Conservation (phyloP, 495 filamentous ascomycete species). For the Corynascus novoguineensis region DNA sequence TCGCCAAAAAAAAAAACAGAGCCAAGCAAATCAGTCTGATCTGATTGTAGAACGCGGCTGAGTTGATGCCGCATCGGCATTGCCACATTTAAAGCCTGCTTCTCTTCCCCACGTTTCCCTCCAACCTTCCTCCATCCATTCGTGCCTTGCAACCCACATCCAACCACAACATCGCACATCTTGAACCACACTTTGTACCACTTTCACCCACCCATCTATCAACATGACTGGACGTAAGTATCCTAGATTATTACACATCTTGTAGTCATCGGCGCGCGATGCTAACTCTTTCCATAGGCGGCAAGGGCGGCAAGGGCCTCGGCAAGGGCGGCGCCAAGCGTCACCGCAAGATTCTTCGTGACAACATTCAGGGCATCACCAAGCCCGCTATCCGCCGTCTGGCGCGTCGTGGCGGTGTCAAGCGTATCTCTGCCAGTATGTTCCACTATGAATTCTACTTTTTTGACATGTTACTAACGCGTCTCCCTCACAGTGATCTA, state of each 20-base stretch:
- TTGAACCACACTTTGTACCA: constrained; percentile 38
- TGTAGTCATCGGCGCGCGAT: constrained; percentile 14
- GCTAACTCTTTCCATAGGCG: constrained; percentile 50
- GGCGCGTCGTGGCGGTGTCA: constrained; percentile 98
- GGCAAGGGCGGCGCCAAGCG: constrained; percentile 84
- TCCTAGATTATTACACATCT: constrained; percentile 16
- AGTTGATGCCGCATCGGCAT: constrained; percentile 23
- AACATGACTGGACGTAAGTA: constrained; percentile 96
- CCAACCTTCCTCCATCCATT: constrained; percentile 24
- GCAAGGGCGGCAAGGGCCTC: constrained; percentile 96
- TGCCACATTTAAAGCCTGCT: constrained; percentile 39
- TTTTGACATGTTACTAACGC: constrained; percentile 30
- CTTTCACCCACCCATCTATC: constrained; percentile 29
- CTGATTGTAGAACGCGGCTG: constrained; percentile 35
- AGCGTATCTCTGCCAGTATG: constrained; percentile 98
- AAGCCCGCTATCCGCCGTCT: constrained; percentile 99
- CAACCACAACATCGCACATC: constrained; percentile 24
- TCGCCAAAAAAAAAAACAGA: constrained; percentile 19
- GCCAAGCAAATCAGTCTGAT: constrained; percentile 39
- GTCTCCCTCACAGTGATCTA: constrained; percentile 66
- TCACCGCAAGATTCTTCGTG: constrained; percentile 97
- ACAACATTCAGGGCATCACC: constrained; percentile 99
- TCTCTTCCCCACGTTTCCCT: constrained; percentile 44
- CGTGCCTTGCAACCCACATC: constrained; percentile 11
- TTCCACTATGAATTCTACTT: constrained; percentile 13